Evolutionary conservation across 192 early-diverging fungal genomes (phyloP).

Genomic region (Backusella australiensis): DNA sequence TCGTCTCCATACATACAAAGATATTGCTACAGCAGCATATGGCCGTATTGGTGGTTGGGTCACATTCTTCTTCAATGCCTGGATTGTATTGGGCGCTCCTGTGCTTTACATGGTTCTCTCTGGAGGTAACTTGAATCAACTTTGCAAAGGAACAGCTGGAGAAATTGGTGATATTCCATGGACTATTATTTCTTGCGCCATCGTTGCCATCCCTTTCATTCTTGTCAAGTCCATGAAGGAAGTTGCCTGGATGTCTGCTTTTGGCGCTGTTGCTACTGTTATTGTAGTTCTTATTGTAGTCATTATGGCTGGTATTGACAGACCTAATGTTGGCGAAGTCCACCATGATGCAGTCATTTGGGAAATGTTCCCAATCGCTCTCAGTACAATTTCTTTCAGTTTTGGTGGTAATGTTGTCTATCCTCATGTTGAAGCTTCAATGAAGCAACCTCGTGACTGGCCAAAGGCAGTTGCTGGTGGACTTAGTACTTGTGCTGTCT

Average conservation of each 20-base stretch:
- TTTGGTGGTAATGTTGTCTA: slow-evolving; percentile 74
- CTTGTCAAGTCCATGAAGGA: slow-evolving; percentile 67
- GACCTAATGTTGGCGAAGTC: slow-evolving; percentile 39
- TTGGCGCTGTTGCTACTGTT: slow-evolving; percentile 61
- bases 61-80: slow-evolving; percentile 53
- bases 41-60: slow-evolving; percentile 47
- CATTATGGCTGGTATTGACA: slow-evolving; percentile 45
- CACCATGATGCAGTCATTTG: slow-evolving; percentile 40
- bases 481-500: slow-evolving; percentile 52
- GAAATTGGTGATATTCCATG: slow-evolving; percentile 44
- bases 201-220: slow-evolving; percentile 63
- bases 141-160: slow-evolving; percentile 45
- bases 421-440: slow-evolving; percentile 64
- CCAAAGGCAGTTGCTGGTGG: slow-evolving; percentile 49
- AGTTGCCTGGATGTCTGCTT: slow-evolving; percentile 53
- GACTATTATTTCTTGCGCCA: slow-evolving; percentile 53
- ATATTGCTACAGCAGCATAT: slow-evolving; percentile 40
- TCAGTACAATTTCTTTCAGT: slow-evolving; percentile 64
- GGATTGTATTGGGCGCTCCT: slow-evolving; percentile 49
- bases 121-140: slow-evolving; percentile 54
- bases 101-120: slow-evolving; percentile 63
- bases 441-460: slow-evolving; percentile 58
- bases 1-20: slow-evolving; percentile 34
- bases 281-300: slow-evolving; percentile 60
- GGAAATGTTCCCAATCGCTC: slow-evolving; percentile 55